Evolutionary conservation across 768 basidiomycete genomes (phyloP).

Genomic region (Kwoniella sp.): DNA sequence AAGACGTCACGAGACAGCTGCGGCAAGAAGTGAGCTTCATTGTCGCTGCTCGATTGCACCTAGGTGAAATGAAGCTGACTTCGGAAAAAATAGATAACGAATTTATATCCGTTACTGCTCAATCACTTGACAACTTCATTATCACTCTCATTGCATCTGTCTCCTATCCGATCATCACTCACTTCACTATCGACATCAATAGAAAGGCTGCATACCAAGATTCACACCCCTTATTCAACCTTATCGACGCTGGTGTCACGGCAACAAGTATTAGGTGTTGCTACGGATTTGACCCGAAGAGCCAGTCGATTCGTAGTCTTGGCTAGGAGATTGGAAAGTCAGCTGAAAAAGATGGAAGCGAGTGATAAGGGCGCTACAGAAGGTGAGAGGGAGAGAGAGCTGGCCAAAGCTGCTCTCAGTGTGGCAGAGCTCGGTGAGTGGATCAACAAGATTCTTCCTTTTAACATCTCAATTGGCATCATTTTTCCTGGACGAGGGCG

Average conservation of each 20-base stretch:
- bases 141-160: constrained; percentile 38
- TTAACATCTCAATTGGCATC: too few relatives aligned
- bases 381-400: constrained; percentile 79
- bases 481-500: too few relatives aligned
- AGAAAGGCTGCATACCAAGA: constrained; percentile 75
- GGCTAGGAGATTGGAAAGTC: constrained; percentile 75
- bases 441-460: background rate
- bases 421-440: constrained; percentile 84
- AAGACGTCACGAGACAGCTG: constrained; percentile 89
- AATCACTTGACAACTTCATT: constrained; percentile 45
- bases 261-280: constrained; percentile 76
- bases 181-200: constrained; percentile 40
- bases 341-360: constrained; percentile 72
- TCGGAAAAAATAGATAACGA: constrained; percentile 24
- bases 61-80: background rate
- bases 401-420: constrained; percentile 91
- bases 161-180: constrained; percentile 40
- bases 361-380: constrained; percentile 58
- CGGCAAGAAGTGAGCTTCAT: constrained; percentile 69
- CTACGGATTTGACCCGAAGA: constrained; percentile 79
- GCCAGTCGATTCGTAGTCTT: constrained; percentile 82
- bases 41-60: background rate
- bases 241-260: constrained; percentile 71
- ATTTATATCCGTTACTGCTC: constrained; percentile 48
- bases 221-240: constrained; percentile 77